A percentile compares a stretch with the other conserved stretches of the same genome.
Conservation (phyloP, 2,329 filamentous ascomycete genomes). For the Whalleya microplaca region DNA sequence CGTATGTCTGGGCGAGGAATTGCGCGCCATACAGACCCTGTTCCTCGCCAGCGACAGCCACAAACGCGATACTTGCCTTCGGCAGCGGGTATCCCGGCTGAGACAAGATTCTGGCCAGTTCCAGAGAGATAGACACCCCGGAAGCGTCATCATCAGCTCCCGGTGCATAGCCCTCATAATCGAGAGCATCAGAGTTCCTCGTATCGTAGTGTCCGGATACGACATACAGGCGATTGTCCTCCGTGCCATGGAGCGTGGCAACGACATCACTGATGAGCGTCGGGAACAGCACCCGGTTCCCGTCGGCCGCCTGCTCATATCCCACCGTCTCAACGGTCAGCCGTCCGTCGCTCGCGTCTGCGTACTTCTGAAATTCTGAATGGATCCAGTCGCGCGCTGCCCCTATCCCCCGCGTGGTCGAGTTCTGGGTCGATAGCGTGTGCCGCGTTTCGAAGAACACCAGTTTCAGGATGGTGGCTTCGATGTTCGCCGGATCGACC, state of each 20-base stretch:
- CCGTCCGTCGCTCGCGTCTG: constrained; percentile 50
- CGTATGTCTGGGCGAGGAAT: constrained; percentile 56
- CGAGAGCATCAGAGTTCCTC: constrained; percentile 51
- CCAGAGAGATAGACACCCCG: constrained; percentile 57
- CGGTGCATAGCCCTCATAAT: constrained; percentile 56
- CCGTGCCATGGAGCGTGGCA: constrained; percentile 53
- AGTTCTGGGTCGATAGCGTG: constrained; percentile 57
- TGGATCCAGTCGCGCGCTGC: constrained; percentile 61
- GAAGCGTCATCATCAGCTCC: constrained; percentile 63
- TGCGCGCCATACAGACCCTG: constrained; percentile 57
- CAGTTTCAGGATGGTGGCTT: constrained; percentile 55
- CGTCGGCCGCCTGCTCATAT: constrained; percentile 52
- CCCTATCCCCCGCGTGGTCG: constrained; percentile 53
- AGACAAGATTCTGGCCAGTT: constrained; percentile 57
- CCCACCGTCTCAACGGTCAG: constrained; percentile 54
- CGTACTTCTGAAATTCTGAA: constrained; percentile 52
- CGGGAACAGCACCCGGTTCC: constrained; percentile 51
- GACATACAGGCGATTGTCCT: constrained; percentile 49
- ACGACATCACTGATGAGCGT: constrained; percentile 58
- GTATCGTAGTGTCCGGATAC: constrained; percentile 61
- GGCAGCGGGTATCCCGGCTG: constrained; percentile 44
- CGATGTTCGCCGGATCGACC: constrained; percentile 47
- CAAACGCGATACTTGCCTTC: constrained; percentile 58
- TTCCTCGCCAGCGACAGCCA: constrained; percentile 61
- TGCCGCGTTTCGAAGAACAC: constrained; percentile 61